Evolutionary conservation across 2,329 filamentous ascomycete genomes (phyloP), one percentile per base, ranked within the genome.

Genomic region (Botryosphaeria dothidea): DNA sequence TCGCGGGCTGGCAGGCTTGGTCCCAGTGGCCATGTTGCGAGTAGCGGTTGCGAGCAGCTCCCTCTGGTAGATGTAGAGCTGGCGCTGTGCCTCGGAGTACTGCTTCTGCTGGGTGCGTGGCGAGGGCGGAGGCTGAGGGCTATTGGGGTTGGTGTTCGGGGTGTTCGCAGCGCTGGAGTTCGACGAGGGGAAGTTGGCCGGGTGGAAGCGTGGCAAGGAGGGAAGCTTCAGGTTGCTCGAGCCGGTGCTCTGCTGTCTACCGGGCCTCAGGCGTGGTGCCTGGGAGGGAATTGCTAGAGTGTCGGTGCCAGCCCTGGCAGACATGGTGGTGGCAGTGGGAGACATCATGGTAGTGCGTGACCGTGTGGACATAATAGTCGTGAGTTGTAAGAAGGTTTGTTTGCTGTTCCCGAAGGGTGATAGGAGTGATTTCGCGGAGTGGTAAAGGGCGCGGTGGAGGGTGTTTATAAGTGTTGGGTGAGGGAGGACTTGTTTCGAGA

Each of bases 181-280:
- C 52, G 75, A 69, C 38, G 77, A 79, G 9, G 80, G 78, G 69
- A 80, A 84, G 72, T 84, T 84, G 67, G 82, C 81, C 6, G 83
- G 83, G 66, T 85, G 83, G 75, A 83, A 84, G 65, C 81, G 79
- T 49, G 82, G 83, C 45, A 85, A 75, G 1, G 79, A 79, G n/a
- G 82, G 81, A 15, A 84, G 73, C 64, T 80, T 79, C 38, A 84
- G 73, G 29, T 71, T 73, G 56, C 74, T 70, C 31, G 73, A 75
- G 57, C 74, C 73, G 46, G 73, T 72, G 49, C 75, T 75, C 15
- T 75, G 74, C 52, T 76, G 75, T 56, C 73, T 76, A 64, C 70
- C 60, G 41, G 78, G 71, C 60, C 74, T 31, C 48, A 73, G 71
- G 38, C 74, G 75, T 57, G 74, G 75, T 62, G 71, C 71, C 67